Evolutionary conservation across 2,329 filamentous ascomycete species (phyloP).

Genomic region (Thelonectria discophora): DNA sequence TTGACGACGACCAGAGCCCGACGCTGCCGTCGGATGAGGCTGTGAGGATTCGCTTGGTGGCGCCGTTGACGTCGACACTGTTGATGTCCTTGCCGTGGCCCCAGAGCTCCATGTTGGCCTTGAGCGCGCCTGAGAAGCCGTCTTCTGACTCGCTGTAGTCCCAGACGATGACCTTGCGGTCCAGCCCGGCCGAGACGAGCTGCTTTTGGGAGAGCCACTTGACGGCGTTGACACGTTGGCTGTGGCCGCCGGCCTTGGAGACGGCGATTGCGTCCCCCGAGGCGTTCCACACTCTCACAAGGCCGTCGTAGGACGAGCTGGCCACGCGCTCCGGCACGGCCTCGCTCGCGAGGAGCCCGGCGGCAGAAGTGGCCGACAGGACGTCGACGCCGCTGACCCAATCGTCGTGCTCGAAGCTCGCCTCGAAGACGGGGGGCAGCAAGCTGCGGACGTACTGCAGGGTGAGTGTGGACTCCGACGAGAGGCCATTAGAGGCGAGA

Average conservation of each 20-base stretch:
- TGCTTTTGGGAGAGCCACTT: constrained; percentile 82
- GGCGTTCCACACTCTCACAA: constrained; percentile 88
- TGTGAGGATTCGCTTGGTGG: constrained; percentile 81
- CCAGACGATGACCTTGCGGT: constrained; percentile 89
- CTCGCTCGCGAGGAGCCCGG: constrained; percentile 57
- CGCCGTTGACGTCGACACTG: constrained; percentile 75
- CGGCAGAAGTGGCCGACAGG: constrained; percentile 71
- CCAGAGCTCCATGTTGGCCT: constrained; percentile 81
- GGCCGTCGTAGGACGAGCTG: constrained; percentile 93
- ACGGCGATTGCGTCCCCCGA: constrained; percentile 86
- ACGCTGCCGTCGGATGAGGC: constrained; percentile 84
- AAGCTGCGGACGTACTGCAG: constrained; percentile 94
- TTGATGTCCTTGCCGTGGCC: constrained; percentile 82
- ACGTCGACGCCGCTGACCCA: constrained; percentile 93
- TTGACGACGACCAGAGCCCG: constrained; percentile 88
- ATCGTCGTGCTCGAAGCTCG: constrained; percentile 96
- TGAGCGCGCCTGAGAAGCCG: constrained; percentile 68
- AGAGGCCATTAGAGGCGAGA: constrained; percentile 84
- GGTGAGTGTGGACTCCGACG: constrained; percentile 84
- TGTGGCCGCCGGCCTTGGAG: constrained; percentile 78
- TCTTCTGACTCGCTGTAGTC: constrained; percentile 78
- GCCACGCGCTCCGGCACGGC: constrained; percentile 67
- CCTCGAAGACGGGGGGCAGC: constrained; percentile 86
- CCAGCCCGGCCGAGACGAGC: constrained; percentile 83
- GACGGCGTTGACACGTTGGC: constrained; percentile 79